Conservation (phyloP, 1,139 yeast genomes). For the Suhomyces bribrorum region DNA sequence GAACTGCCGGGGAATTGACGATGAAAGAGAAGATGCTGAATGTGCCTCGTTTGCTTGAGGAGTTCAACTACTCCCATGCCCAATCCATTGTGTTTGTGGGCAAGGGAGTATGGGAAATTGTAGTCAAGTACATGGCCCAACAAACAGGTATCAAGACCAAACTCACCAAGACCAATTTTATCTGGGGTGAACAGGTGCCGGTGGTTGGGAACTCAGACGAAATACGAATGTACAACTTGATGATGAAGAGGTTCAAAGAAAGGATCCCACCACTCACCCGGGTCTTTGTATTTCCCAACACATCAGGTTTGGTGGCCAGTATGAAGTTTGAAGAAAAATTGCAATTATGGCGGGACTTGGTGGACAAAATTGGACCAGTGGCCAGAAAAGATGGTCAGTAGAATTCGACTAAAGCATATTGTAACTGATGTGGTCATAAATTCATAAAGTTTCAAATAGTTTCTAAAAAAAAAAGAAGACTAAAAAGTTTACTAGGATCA, state of each 20-base stretch:
- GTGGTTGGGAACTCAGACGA: slow-evolving; percentile 11
- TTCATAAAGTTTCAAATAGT: too few species aligned
- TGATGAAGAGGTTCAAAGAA: slow-evolving; percentile 20
- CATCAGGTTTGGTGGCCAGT: slow-evolving; percentile 71
- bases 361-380: slow-evolving; percentile 14
- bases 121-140: slow-evolving; percentile 29
- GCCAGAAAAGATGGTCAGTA: not conserved
- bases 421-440: too few species aligned
- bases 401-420: too few species aligned
- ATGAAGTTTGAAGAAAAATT: slow-evolving; percentile 49
- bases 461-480: too few species aligned
- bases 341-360: slow-evolving; percentile 48
- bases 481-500: too few species aligned
- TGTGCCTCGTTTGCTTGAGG: slow-evolving; percentile 54
- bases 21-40: slow-evolving; percentile 54
- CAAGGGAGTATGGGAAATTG: slow-evolving; percentile 75
- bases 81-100: slow-evolving; percentile 62
- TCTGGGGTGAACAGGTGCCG: slow-evolving; percentile 54
- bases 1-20: slow-evolving; percentile 56
- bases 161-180: slow-evolving; percentile 29
- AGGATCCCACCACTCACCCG: slow-evolving; percentile 18
- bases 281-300: slow-evolving; percentile 67
- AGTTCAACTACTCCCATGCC: slow-evolving; percentile 42
- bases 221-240: slow-evolving; percentile 16
- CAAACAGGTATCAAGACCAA: slow-evolving; percentile 18